Conservation (phyloP, 225 moss, liverwort and hornwort species). For the Polytrichum commune region DNA sequence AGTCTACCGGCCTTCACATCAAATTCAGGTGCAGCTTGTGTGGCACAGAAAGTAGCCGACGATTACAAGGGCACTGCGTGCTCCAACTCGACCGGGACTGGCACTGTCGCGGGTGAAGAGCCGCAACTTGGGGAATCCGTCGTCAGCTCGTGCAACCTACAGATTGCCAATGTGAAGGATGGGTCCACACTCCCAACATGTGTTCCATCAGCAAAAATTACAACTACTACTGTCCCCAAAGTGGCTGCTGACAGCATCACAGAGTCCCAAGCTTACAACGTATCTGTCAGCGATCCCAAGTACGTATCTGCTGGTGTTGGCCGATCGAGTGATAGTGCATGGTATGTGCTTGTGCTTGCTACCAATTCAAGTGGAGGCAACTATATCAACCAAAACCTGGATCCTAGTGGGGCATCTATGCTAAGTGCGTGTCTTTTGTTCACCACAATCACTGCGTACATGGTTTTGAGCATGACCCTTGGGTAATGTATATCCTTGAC, state of each 20-base stretch:
- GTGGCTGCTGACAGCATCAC: slow-evolving; percentile 52
- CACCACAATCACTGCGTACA: slow-evolving; percentile 7
- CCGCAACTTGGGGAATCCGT: slow-evolving; percentile 32
- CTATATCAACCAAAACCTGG: slow-evolving; percentile 38
- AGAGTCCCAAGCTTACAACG: slow-evolving; percentile 29
- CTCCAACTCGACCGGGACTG: slow-evolving; percentile 51
- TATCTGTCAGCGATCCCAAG: slow-evolving; percentile 33
- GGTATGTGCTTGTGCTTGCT: slow-evolving; percentile 64
- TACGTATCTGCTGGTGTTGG: slow-evolving; percentile 64
- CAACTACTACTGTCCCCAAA: slow-evolving; percentile 26
- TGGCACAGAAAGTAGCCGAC: slow-evolving; percentile 53
- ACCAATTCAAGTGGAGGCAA: slow-evolving; percentile 53
- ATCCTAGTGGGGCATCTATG: slow-evolving; percentile 21
- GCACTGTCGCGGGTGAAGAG: slow-evolving; percentile 27
- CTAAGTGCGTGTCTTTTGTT: background rate
- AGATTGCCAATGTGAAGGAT: slow-evolving; percentile 44
- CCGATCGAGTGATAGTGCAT: slow-evolving; percentile 35
- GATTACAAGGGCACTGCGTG: slow-evolving; percentile 38
- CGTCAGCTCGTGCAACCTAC: slow-evolving; percentile 44
- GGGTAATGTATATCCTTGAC: background rate
- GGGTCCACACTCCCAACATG: slow-evolving; percentile 52
- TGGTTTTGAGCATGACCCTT: slow-evolving; percentile 7
- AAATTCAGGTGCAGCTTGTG: slow-evolving; percentile 57
- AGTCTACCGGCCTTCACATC: slow-evolving; percentile 19
- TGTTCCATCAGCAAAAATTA: slow-evolving; percentile 15